Base-by-base conservation (phyloP, 768 basidiomycete genomes). In the Mycena metata region DNA sequence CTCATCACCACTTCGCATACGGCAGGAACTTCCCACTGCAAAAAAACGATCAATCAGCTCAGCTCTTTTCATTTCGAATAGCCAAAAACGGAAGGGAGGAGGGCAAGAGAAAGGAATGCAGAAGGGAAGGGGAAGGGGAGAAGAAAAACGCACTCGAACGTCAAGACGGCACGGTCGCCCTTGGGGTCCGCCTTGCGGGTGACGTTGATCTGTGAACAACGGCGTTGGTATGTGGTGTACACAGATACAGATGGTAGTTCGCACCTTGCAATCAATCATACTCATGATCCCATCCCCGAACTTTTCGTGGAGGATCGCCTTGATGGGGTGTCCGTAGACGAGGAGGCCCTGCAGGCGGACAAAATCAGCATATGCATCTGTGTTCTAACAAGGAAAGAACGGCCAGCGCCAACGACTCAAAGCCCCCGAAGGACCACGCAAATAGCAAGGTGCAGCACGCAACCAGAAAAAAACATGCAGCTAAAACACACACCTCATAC, bases 251-350 rank as follows among this genome's bases (percentile, higher is more conserved):
- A n/a, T n/a, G n/a, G n/a, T n/a, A n/a, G n/a, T n/a, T n/a, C n/a
- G n/a, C n/a, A 66, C 84, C 71, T 87, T 89, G 79, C 93, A 94
- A 76, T 95, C 93, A 64, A 94, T 93, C 91, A 94, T 92, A 21
- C 91, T 92, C 92, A 94, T 94, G 67, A 95, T 94, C 6, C 93
- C 93, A 73, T 95, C 93, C 7, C 93, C 93, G 69, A 94, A 94
- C 91, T 92, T 92, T 79, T 94, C 93, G 72, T 94, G 91, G 51
- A 94, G 90, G 74, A 94, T 76, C 46, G 92, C 89, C 86, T 94
- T 94, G 79, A 95, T 91, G 4, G 92, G 85, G 73, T 91, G 87
- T 0, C 93, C 93, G 67, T 95, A 95, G 0, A 95, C 93, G 41
- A 91, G 75, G 23, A 93, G 86, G 57, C 89, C 84, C 91, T 92